Percentiles rank a stretch among this genome's conserved stretches.
phyloP scores from a whole-genome alignment of 2,329 filamentous ascomycete species.

The Trichothecium roseum region DNA sequence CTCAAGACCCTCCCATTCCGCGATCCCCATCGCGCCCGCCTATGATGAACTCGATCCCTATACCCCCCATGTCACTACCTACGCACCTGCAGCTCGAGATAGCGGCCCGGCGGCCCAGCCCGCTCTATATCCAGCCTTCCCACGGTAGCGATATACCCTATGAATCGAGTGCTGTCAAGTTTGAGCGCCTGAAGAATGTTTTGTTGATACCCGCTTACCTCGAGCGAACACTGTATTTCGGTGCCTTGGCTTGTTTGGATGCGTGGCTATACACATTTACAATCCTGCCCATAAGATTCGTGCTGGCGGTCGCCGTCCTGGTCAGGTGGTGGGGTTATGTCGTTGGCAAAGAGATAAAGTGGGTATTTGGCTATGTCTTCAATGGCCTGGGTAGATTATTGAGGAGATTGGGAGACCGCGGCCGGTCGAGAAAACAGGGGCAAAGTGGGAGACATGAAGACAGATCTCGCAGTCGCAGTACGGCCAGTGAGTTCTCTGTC shows the following conservation, averaged over 20 bases:
- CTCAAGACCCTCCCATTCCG: not conserved
- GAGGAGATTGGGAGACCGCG: slow-evolving; percentile 64
- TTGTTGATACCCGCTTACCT: slow-evolving; percentile 70
- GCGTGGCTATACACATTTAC: slow-evolving; percentile 97
- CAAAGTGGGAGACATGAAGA: slow-evolving; percentile 12
- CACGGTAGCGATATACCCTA: slow-evolving; percentile 57
- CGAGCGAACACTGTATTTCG: slow-evolving; percentile 79
- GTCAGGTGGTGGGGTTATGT: slow-evolving; percentile 69
- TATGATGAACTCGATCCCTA: slow-evolving; percentile 44
- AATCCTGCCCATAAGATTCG: slow-evolving; percentile 80
- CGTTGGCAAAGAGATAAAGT: slow-evolving; percentile 59
- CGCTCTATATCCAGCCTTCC: slow-evolving; percentile 54
- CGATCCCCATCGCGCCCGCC: slow-evolving; percentile 27
- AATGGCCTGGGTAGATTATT: slow-evolving; percentile 66
- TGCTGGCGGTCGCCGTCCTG: slow-evolving; percentile 69
- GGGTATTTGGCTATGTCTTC: slow-evolving; percentile 68
- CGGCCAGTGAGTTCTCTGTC: slow-evolving; percentile 14
- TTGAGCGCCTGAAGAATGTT: slow-evolving; percentile 85
- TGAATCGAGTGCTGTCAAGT: slow-evolving; percentile 85
- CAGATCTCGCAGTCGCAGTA: slow-evolving; percentile 29
- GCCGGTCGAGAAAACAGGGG: slow-evolving; percentile 21
- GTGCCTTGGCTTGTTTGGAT: slow-evolving; percentile 82
- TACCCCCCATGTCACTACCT: slow-evolving; percentile 57
- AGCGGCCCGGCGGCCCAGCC: slow-evolving; percentile 50
- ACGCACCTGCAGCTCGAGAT: slow-evolving; percentile 56